Percentiles rank a stretch among this genome's conserved stretches.
Evolutionary conservation across 352 stramenopile species (phyloP).

Genomic region (Phytophthora fragariaefolia): DNA sequence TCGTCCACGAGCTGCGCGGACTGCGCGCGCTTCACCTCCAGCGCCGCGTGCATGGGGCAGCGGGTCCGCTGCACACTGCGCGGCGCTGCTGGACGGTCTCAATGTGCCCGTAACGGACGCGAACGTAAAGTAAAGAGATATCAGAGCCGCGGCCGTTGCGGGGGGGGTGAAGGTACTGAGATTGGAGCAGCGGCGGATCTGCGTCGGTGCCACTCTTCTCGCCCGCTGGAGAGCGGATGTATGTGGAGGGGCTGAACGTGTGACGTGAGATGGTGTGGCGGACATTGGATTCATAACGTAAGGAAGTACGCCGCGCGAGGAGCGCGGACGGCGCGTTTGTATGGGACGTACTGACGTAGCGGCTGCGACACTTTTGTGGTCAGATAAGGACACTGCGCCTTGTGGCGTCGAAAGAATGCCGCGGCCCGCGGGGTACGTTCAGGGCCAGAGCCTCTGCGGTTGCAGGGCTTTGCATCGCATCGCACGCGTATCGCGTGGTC

Average conservation of each 20-base stretch:
- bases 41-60: too few relatives aligned
- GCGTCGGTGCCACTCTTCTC: conserved; percentile 5
- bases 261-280: conserved; percentile 16
- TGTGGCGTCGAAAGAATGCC: conserved; percentile 23
- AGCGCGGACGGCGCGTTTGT: too few relatives aligned
- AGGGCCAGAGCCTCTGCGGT: background rate
- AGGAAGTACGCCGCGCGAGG: too few relatives aligned
- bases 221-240: conserved; percentile 1
- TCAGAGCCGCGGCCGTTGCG: conserved; percentile 7
- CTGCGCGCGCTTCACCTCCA: too few relatives aligned
- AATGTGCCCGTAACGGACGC: conserved; percentile 3
- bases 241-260: background rate
- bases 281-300: background rate
- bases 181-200: conserved; percentile 15
- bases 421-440: background rate
- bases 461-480: conserved; percentile 1
- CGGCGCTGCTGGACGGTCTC: conserved; percentile 24
- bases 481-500: conserved; percentile 8
- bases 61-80: conserved; percentile 22
- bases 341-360: background rate
- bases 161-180: conserved; percentile 14
- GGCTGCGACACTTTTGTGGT: conserved; percentile 39
- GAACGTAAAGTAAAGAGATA: conserved; percentile 25
- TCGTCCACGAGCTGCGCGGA: conserved; percentile 9
- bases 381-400: conserved; percentile 26